These are phyloP conservation scores for Aspergillus texensis DNA, from an alignment of 2,329 filamentous ascomycete species.

Conservation along the genomic window DNA sequence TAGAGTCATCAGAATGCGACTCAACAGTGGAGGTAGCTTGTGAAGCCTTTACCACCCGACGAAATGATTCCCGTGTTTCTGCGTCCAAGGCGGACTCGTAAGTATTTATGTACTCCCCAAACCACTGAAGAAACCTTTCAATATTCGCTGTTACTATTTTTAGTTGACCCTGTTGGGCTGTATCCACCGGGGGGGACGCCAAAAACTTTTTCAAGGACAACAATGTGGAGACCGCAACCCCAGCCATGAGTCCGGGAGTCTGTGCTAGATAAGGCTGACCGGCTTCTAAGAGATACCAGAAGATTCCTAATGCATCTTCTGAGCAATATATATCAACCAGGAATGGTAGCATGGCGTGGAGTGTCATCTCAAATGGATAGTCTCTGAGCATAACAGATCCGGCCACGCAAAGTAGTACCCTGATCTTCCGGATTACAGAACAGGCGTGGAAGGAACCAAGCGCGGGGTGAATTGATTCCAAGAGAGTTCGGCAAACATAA, in stretches of 20 bases:
- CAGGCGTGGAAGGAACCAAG: conserved; percentile 86
- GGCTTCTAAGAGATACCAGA: conserved; percentile 76
- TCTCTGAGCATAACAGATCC: conserved; percentile 71
- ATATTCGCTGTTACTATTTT: conserved; percentile 75
- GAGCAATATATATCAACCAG: conserved; percentile 83
- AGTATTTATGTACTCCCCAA: conserved; percentile 67
- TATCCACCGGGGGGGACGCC: conserved; percentile 72
- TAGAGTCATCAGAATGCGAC: conserved; percentile 67
- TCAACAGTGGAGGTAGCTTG: conserved; percentile 68
- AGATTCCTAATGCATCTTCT: conserved; percentile 84
- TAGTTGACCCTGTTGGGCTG: conserved; percentile 83
- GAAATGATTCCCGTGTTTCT: conserved; percentile 61
- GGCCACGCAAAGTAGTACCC: conserved; percentile 77
- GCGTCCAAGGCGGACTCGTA: conserved; percentile 61
- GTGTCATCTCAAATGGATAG: conserved; percentile 87
- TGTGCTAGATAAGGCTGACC: conserved; percentile 67
- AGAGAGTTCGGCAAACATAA: conserved; percentile 72
- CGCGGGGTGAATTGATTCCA: conserved; percentile 79
- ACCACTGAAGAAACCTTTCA: conserved; percentile 76
- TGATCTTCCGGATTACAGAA: conserved; percentile 81
- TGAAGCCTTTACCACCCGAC: conserved; percentile 69
- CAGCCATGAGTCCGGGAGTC: conserved; percentile 75
- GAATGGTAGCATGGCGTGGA: conserved; percentile 77
- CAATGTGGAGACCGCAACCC: conserved; percentile 76
- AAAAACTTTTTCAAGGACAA: conserved; percentile 78